Evolutionary conservation across 2,329 filamentous ascomycete genomes (phyloP).

Genomic region (Tolypocladium amazonense): DNA sequence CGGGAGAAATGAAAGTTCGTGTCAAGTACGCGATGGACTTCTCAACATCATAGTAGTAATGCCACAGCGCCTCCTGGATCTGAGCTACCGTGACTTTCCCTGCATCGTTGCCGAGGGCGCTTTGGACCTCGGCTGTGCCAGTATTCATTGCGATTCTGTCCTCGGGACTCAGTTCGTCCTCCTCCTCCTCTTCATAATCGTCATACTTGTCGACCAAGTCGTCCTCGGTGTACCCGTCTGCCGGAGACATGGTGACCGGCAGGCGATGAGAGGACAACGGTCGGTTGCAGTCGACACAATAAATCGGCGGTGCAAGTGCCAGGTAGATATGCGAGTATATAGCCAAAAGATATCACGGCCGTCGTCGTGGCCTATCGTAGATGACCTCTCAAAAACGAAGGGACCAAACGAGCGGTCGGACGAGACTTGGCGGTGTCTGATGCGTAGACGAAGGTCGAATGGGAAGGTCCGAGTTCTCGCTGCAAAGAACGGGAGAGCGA

Average conservation of each 20-base stretch:
- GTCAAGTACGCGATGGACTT: constrained; percentile 76
- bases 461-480: background rate
- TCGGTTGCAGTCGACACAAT: background rate
- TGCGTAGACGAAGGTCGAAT: background rate
- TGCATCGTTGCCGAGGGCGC: constrained; percentile 49
- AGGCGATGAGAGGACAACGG: background rate
- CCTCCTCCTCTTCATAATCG: constrained; percentile 28
- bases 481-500: no score
- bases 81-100: constrained; percentile 49
- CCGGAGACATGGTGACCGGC: constrained; percentile 10
- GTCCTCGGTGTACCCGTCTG: constrained; percentile 36
- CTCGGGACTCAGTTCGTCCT: constrained; percentile 36
- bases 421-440: background rate
- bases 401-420: background rate
- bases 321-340: background rate
- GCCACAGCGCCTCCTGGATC: constrained; percentile 84
- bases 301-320: background rate
- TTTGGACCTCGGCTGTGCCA: constrained; percentile 56
- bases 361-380: background rate
- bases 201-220: constrained; percentile 38
- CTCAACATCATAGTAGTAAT: constrained; percentile 89
- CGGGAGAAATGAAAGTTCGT: constrained; percentile 45
- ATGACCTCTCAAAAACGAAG: background rate
- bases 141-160: constrained; percentile 44
- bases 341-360: background rate